Evolutionary conservation across 1,284 basidiomycete genomes (phyloP).

Genomic region (Ceratobasidium sp.): DNA sequence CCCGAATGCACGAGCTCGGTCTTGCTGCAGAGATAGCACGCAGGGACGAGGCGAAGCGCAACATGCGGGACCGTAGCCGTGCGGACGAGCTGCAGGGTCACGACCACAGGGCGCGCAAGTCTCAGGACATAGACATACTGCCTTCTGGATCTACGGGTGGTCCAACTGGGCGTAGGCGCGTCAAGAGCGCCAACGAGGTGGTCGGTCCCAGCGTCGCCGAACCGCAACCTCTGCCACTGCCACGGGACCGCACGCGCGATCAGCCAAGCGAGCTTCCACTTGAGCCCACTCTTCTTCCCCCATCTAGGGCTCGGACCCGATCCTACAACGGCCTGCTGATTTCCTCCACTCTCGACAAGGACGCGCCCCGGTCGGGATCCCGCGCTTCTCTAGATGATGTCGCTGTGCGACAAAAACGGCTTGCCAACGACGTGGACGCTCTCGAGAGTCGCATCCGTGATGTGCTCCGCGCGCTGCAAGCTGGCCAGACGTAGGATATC

Average conservation of each 20-base stretch:
- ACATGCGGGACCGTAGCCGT: not conserved
- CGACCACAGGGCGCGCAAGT: not conserved
- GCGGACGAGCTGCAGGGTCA: not conserved
- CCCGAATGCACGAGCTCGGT: slow-evolving; percentile 14
- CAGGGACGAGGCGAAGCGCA: slow-evolving; percentile 15
- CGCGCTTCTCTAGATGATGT: slow-evolving; percentile 12
- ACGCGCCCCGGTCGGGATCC: not conserved
- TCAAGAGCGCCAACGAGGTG: slow-evolving; percentile 25
- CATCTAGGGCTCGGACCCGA: slow-evolving; percentile 10
- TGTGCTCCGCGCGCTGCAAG: slow-evolving; percentile 8
- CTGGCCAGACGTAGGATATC: slow-evolving; percentile 7
- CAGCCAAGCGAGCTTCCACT: too few species aligned
- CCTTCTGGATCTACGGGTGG: not conserved
- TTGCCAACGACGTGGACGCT: slow-evolving; percentile 16
- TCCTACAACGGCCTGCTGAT: slow-evolving; percentile 9
- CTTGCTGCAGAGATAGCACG: slow-evolving; percentile 27
- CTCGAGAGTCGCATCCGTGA: slow-evolving; percentile 15
- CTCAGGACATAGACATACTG: not conserved
- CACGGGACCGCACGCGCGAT: not conserved
- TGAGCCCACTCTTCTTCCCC: not conserved
- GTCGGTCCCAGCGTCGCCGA: not conserved
- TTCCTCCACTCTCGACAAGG: not conserved
- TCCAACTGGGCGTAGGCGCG: slow-evolving; percentile 2
- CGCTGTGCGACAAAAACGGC: slow-evolving; percentile 21
- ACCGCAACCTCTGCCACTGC: not conserved